Evolutionary conservation across 805 yeast species (phyloP).

Genomic region (Starmerella lactis-condensi): DNA sequence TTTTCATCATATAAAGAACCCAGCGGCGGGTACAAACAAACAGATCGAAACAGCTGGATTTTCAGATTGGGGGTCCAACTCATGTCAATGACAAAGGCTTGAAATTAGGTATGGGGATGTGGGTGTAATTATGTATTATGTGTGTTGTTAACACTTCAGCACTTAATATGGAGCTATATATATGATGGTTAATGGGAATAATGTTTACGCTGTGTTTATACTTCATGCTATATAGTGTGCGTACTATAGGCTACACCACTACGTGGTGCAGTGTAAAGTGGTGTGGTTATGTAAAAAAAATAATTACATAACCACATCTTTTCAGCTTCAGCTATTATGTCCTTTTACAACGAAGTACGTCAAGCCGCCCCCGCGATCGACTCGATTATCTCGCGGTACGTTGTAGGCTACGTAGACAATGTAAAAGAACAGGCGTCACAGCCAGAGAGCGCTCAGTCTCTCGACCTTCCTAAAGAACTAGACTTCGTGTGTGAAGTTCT

Average conservation of each 20-base stretch:
- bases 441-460: constrained; percentile 56
- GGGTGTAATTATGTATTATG: too few species aligned
- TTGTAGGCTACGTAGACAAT: constrained; percentile 74
- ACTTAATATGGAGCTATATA: neutral
- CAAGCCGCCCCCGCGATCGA: constrained; percentile 77
- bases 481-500: constrained; percentile 46
- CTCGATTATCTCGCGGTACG: constrained; percentile 74
- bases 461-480: constrained; percentile 52
- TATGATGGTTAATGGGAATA: neutral
- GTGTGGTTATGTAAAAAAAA: neutral
- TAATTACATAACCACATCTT: neutral
- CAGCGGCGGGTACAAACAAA: constrained; percentile 6
- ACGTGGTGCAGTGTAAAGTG: neutral
- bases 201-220: neutral
- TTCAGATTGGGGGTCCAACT: constrained; percentile 5
- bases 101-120: too few species aligned
- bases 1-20: constrained; percentile 1
- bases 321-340: constrained; percentile 6
- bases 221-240: neutral
- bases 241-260: neutral
- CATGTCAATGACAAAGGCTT: too few species aligned
- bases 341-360: constrained; percentile 36
- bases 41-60: constrained; percentile 6
- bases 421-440: constrained; percentile 62
- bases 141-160: neutral